Conservation (phyloP, 331 rosid species). For the Erythrophleum ivorense region DNA sequence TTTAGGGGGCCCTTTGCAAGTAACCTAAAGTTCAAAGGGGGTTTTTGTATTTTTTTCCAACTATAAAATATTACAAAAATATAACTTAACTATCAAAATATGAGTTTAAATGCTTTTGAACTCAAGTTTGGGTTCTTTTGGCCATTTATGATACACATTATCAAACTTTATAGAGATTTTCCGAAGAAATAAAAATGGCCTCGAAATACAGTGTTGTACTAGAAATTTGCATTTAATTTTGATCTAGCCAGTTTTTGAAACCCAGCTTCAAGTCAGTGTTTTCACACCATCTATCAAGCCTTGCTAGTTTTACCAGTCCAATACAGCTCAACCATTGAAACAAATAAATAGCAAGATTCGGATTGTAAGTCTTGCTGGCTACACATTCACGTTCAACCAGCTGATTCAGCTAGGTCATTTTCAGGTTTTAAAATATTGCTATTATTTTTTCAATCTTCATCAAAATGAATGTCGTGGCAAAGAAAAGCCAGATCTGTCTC, state of each 20-base stretch:
- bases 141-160: neutral
- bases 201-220: neutral
- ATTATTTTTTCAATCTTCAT: neutral
- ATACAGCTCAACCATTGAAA: neutral
- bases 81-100: too few relatives aligned
- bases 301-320: neutral
- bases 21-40: too few relatives aligned
- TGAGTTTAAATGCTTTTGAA: neutral
- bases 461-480: conserved; percentile 21
- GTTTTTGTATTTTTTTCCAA: too few relatives aligned
- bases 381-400: too few relatives aligned
- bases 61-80: too few relatives aligned
- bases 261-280: neutral
- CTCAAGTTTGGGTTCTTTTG: neutral
- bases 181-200: neutral
- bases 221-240: neutral
- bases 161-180: neutral
- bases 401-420: too few relatives aligned
- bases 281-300: neutral
- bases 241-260: neutral
- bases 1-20: too few relatives aligned
- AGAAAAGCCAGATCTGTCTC: conserved; percentile 10
- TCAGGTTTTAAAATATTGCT: neutral
- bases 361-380: neutral
- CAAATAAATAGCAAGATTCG: neutral